Conservation (phyloP, 2,329 filamentous ascomycete species). For the Penicillium sp. region DNA sequence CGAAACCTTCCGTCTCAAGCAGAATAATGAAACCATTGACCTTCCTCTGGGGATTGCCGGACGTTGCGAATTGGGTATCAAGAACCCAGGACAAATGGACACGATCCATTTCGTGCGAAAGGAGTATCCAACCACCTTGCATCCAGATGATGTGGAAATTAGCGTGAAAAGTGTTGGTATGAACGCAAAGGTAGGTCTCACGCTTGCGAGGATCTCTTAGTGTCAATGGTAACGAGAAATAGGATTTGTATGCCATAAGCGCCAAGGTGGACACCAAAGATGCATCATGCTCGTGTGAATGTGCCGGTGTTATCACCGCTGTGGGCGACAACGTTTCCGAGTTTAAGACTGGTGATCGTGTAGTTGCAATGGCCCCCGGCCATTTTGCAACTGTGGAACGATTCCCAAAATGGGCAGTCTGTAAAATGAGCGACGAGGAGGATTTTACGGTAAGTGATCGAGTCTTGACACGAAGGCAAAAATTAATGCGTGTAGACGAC, state of each 20-base stretch:
- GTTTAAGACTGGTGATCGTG: conserved; percentile 16
- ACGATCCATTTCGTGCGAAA: not conserved
- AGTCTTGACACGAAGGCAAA: not conserved
- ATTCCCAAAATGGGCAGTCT: not conserved
- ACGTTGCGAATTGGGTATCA: not conserved
- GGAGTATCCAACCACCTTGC: not conserved
- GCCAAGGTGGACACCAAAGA: conserved; percentile 1
- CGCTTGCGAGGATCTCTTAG: not conserved
- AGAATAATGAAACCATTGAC: not conserved
- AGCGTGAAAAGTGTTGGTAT: not conserved
- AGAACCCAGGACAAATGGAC: not conserved
- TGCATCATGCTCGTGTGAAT: not conserved
- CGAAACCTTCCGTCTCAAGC: conserved; percentile 4
- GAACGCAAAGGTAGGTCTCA: not conserved
- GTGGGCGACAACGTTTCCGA: conserved; percentile 5
- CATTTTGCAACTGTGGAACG: conserved; percentile 7
- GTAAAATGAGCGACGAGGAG: not conserved
- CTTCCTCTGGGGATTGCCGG: not conserved
- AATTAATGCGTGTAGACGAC: not conserved
- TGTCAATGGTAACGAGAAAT: not conserved
- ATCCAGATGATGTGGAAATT: not conserved
- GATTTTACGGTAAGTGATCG: not conserved
- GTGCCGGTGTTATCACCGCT: conserved; percentile 2
- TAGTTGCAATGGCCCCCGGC: conserved; percentile 13
- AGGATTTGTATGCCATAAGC: not conserved